phyloP scores from a whole-genome alignment of 176 grass and related monocot genomes.

The Aegilops umbellulata region DNA sequence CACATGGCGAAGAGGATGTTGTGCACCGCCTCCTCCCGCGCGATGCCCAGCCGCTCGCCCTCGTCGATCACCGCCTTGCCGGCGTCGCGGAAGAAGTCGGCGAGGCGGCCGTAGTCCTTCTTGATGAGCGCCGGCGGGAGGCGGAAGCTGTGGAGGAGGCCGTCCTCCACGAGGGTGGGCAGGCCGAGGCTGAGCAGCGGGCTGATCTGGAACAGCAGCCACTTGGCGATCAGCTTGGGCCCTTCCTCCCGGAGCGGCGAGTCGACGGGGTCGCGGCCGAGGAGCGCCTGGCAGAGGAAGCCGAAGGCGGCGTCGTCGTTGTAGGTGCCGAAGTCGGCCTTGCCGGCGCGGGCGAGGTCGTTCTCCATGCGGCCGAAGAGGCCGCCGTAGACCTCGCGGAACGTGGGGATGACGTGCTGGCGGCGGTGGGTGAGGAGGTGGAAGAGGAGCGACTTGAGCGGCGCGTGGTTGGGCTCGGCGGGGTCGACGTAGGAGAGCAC shows the following conservation, averaged over 20 bases:
- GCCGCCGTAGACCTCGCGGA: conserved; percentile 61
- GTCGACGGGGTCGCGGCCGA: conserved; percentile 61
- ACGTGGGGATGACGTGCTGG: conserved; percentile 65
- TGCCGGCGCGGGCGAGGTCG: conserved; percentile 61
- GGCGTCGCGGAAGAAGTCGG: conserved; percentile 77
- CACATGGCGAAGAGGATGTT: conserved; percentile 96
- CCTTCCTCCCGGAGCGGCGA: conserved; percentile 56
- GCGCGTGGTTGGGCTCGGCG: conserved; percentile 74
- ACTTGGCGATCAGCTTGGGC: conserved; percentile 74
- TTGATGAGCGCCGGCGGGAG: conserved; percentile 70
- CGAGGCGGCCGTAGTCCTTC: conserved; percentile 81
- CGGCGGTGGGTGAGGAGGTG: conserved; percentile 72
- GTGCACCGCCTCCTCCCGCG: conserved; percentile 76
- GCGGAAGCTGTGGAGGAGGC: conserved; percentile 74
- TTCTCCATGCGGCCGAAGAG: conserved; percentile 64
- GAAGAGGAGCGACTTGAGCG: conserved; percentile 79
- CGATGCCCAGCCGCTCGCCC: conserved; percentile 63
- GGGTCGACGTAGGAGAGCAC: conserved; percentile 90
- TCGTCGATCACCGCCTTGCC: conserved; percentile 58
- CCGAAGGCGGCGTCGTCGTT: conserved; percentile 83
- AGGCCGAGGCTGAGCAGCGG: conserved; percentile 80
- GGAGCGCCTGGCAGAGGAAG: conserved; percentile 66
- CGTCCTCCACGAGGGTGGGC: conserved; percentile 75
- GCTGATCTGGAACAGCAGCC: conserved; percentile 83
- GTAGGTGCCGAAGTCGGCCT: conserved; percentile 63